Percentiles rank a stretch among this genome's conserved stretches.
phyloP scores from a whole-genome alignment of 495 filamentous ascomycete genomes.

The Penicillium canescens region DNA sequence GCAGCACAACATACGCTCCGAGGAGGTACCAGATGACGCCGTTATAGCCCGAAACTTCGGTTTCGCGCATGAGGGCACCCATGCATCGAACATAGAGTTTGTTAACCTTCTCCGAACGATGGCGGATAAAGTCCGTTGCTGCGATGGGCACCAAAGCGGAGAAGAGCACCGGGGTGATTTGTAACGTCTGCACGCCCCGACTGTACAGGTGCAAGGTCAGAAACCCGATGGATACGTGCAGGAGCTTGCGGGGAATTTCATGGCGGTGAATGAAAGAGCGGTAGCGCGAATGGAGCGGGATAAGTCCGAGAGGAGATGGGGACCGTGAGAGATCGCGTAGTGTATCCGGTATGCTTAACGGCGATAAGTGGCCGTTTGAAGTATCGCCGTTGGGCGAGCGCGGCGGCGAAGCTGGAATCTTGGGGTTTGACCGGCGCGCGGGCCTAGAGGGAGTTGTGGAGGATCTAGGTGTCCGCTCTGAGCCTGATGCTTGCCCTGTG shows the following conservation, averaged over 20 bases:
- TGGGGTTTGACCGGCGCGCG: conserved; percentile 42
- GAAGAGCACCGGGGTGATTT: conserved; percentile 83
- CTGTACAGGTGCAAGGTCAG: conserved; percentile 81
- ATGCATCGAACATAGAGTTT: conserved; percentile 79
- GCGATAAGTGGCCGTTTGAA: conserved; percentile 72
- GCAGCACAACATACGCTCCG: conserved; percentile 81
- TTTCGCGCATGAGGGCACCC: conserved; percentile 94
- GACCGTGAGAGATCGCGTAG: conserved; percentile 78
- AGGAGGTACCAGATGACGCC: conserved; percentile 96
- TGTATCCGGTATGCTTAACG: conserved; percentile 56
- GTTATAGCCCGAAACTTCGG: conserved; percentile 88
- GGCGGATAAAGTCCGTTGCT: conserved; percentile 76
- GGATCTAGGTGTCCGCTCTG: conserved; percentile 6
- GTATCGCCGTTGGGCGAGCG: conserved; percentile 40
- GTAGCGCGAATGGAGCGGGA: conserved; percentile 77
- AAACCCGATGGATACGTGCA: conserved; percentile 93
- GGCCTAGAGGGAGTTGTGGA: conserved; percentile 34
- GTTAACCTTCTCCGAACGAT: conserved; percentile 79
- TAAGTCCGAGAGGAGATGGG: conserved; percentile 88
- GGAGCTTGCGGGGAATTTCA: conserved; percentile 48
- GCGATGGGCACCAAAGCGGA: conserved; percentile 85
- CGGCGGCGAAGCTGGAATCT: conserved; percentile 42
- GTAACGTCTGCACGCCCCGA: conserved; percentile 65
- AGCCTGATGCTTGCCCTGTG: conserved; percentile 33
- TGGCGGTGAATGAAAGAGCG: conserved; percentile 52